phyloP scores from a whole-genome alignment of 2,329 filamentous ascomycete species.

The Pestalotiopsis sp. region DNA sequence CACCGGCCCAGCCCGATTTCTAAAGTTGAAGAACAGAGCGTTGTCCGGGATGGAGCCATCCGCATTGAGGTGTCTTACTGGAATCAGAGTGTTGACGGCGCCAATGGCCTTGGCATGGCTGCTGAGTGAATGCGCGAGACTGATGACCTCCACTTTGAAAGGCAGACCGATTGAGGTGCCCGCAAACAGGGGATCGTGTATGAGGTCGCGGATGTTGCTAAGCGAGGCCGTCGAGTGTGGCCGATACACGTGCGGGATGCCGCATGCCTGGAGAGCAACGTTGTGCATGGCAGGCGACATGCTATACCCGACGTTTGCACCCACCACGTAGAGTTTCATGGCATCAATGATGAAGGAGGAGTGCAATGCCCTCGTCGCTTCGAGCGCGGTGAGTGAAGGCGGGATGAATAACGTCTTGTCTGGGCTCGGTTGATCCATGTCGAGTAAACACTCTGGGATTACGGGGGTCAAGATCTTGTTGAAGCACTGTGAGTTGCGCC shows the following conservation, averaged over 20 bases:
- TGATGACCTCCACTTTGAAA: constrained; percentile 75
- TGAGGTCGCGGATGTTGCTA: constrained; percentile 64
- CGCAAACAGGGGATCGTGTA: constrained; percentile 69
- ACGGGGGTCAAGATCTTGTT: constrained; percentile 68
- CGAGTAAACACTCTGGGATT: constrained; percentile 42
- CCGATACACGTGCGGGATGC: constrained; percentile 70
- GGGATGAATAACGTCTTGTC: constrained; percentile 28
- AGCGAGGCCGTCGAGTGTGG: constrained; percentile 65
- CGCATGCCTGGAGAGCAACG: constrained; percentile 66
- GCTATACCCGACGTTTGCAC: constrained; percentile 72
- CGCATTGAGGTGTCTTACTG: constrained; percentile 62
- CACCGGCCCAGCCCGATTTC: constrained; percentile 67
- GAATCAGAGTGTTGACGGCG: constrained; percentile 76
- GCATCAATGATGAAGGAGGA: constrained; percentile 68
- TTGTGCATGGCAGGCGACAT: constrained; percentile 80
- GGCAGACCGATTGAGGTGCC: constrained; percentile 73
- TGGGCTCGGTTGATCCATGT: constrained; percentile 18
- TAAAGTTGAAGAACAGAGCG: constrained; percentile 52
- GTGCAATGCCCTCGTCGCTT: constrained; percentile 68
- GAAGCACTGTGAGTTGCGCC: constrained; percentile 67
- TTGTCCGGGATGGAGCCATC: constrained; percentile 61
- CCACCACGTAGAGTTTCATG: constrained; percentile 74
- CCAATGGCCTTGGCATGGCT: constrained; percentile 75
- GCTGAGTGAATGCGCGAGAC: constrained; percentile 69
- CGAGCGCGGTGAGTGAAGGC: constrained; percentile 58